These are phyloP conservation scores for Fraxinus latifolia DNA, from an alignment of 305 asterid species.

Conservation along the genomic window DNA sequence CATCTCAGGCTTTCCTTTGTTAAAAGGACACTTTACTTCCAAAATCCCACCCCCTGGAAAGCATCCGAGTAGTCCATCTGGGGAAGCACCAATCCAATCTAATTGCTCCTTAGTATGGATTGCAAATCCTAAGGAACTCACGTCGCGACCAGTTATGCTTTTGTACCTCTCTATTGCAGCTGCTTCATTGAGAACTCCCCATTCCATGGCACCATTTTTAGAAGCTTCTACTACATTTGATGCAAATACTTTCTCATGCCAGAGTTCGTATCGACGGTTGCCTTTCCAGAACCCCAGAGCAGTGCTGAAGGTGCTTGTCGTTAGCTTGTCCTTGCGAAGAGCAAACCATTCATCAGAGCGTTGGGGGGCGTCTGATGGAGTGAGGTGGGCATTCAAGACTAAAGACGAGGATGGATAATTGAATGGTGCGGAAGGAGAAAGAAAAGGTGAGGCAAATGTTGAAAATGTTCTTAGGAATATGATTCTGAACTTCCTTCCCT, in stretches of 20 bases:
- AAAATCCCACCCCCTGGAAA: constrained; percentile 69
- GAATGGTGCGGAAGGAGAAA: constrained; percentile 32
- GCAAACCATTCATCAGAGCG: constrained; percentile 97
- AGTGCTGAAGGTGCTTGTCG: constrained; percentile 90
- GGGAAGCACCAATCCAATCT: constrained; percentile 91
- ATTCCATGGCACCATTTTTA: constrained; percentile 62
- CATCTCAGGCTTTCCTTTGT: constrained; percentile 82
- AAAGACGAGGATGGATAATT: constrained; percentile 36
- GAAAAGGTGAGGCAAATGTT: constrained; percentile 48
- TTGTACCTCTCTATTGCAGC: constrained; percentile 76
- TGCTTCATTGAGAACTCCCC: constrained; percentile 86
- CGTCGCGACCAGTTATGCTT: constrained; percentile 79
- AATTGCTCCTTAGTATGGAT: constrained; percentile 56
- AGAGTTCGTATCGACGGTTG: constrained; percentile 71
- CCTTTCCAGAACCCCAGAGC: constrained; percentile 95
- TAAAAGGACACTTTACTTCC: constrained; percentile 90
- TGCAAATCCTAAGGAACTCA: constrained; percentile 70
- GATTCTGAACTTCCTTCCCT: constrained; percentile 38
- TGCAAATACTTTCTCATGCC: constrained; percentile 77
- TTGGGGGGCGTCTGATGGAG: constrained; percentile 66
- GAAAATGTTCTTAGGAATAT: constrained; percentile 46
- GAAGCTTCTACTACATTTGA: constrained; percentile 32
- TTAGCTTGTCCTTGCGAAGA: constrained; percentile 83
- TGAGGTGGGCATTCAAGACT: constrained; percentile 41
- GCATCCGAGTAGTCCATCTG: constrained; percentile 78